These are phyloP conservation scores for Candida pseudoviswanathii DNA, from an alignment of 1,139 yeast genomes.

Conservation along the genomic window DNA sequence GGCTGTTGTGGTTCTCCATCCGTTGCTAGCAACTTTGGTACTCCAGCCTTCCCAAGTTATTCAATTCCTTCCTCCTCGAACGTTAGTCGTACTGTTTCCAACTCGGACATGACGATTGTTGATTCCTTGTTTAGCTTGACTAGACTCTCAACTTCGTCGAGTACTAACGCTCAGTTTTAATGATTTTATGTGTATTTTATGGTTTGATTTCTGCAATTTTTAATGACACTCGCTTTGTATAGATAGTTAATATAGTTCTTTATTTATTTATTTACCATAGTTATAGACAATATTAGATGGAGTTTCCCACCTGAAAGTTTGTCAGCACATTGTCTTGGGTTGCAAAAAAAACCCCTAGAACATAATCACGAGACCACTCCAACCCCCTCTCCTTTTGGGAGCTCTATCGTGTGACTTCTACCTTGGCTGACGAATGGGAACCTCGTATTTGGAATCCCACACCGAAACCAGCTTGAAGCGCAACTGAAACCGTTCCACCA, in stretches of 20 bases:
- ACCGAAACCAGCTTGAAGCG: no score
- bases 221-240: background rate
- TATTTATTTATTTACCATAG: background rate
- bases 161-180: background rate
- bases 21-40: background rate
- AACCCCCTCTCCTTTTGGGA: no score
- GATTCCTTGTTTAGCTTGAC: conserved; percentile 1
- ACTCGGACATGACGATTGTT: background rate
- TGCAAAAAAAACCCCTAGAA: no score
- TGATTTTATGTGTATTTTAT: background rate
- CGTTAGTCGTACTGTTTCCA: background rate
- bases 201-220: background rate
- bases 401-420: no score
- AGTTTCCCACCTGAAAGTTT: background rate
- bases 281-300: background rate
- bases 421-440: no score
- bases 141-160: background rate
- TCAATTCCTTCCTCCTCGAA: background rate
- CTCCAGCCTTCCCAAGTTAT: background rate
- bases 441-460: no score
- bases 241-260: background rate
- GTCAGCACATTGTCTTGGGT: background rate
- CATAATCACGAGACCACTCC: no score
- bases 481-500: no score
- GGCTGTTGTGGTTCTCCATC: background rate